Base-by-base conservation (phyloP, 2,329 filamentous ascomycete species). In the Sporothrix sp. region DNA sequence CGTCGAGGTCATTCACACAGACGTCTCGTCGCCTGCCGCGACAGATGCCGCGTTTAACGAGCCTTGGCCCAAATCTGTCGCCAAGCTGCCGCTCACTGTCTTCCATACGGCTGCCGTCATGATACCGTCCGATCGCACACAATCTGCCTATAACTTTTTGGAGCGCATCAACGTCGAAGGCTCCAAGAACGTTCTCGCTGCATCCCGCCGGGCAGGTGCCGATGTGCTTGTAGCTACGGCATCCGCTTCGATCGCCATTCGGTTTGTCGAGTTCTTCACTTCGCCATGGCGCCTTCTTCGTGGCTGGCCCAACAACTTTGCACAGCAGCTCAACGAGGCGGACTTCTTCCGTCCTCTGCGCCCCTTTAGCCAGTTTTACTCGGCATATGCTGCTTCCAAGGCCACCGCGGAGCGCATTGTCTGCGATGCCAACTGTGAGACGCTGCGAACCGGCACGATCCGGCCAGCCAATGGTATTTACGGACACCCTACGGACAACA, bases 391-490 rank as follows among this genome's bases (percentile, higher is more conserved):
- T 21, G 66, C 67, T 16, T 66, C 71, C 36, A 76, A 76, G 52
- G 64, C 66, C 1, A 60, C 65, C n/a, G 69, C 69, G 0, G 73
- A 76, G 60, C 61, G 65, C 14, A 54, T 73, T 3, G 65, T 76
- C 14, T 66, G 70, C 14, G 59, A 52, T 1, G 60, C 60, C 30
- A 64, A 65, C 23, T 58, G 62, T 3, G 32, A 51, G 58, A 53
- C 5, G 61, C 65, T 78, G 53, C 66, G 73, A 6, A 76, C 75
- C 0, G 75, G 75, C 18, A 68, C 67, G 56, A 74, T 78, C 50
- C 65, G 75, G 2, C 75, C 75, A 0, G 69, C 70, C 3, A 75
- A 76, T 54, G 71, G 71, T 3, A 68, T 78, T 11, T 78, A 78
- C 52, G 75, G 74, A 3, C 68, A 73, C 42, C 70, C 70, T 1